Evolutionary conservation across 192 early-diverging fungal species (phyloP).

Genomic region (Geranomyces michiganensis): DNA sequence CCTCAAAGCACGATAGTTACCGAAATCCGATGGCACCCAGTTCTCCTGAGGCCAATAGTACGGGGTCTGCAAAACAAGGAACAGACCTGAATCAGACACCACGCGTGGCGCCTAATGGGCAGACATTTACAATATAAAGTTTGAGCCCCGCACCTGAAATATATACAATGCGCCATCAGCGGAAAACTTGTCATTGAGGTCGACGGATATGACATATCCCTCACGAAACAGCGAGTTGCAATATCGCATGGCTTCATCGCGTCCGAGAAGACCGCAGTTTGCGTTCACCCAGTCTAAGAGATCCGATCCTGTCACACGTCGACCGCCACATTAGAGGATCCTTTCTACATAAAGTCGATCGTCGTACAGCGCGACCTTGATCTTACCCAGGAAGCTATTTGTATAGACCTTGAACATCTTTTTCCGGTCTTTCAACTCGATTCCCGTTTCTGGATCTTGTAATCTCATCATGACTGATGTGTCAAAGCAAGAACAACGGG

Average conservation of each 20-base stretch:
- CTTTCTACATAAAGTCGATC: background rate
- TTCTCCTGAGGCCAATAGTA: conserved; percentile 34
- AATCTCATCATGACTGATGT: conserved; percentile 19
- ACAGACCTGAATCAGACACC: no score
- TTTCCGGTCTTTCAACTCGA: conserved; percentile 43
- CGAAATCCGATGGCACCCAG: conserved; percentile 35
- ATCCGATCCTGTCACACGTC: conserved; percentile 21
- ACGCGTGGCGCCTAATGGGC: background rate
- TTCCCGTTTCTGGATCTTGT: conserved; percentile 35
- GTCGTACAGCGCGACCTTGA: no score
- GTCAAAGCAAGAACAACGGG: no score
- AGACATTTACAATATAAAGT: background rate
- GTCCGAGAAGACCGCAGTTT: conserved; percentile 42
- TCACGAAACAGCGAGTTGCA: conserved; percentile 39
- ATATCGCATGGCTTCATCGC: conserved; percentile 34
- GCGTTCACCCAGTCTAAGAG: conserved; percentile 43
- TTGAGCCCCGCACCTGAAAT: conserved; percentile 23
- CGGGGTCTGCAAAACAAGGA: conserved; percentile 24
- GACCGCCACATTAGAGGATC: background rate
- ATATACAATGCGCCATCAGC: conserved; percentile 38
- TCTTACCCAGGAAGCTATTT: conserved; percentile 39
- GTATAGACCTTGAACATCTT: conserved; percentile 45
- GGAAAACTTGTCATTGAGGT: conserved; percentile 38
- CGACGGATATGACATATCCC: conserved; percentile 45
- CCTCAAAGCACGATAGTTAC: background rate